These are phyloP conservation scores for Diaporthe ilicicola DNA, from an alignment of 2,329 filamentous ascomycete genomes.

Conservation along the genomic window DNA sequence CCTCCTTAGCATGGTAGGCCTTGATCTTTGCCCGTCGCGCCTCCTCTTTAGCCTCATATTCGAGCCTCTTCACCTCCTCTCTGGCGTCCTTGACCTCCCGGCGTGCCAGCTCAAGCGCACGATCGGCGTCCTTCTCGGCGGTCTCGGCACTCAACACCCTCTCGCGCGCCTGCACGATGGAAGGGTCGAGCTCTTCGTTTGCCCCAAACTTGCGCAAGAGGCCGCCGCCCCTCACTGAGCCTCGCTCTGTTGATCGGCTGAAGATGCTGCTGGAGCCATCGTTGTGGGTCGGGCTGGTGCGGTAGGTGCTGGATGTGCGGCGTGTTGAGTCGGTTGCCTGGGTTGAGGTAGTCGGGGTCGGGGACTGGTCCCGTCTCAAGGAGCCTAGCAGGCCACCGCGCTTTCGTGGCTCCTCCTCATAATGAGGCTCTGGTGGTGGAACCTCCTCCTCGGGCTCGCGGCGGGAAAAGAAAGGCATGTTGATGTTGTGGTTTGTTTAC, in stretches of 20 bases:
- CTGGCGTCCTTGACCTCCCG: constrained; percentile 66
- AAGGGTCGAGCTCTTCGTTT: constrained; percentile 64
- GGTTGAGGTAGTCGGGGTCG: constrained; percentile 39
- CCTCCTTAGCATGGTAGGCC: constrained; percentile 69
- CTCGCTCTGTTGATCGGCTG: constrained; percentile 40
- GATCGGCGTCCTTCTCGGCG: constrained; percentile 72
- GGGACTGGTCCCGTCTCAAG: constrained; percentile 41
- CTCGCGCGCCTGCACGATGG: constrained; percentile 68
- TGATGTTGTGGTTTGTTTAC: constrained; percentile 29
- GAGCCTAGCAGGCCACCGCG: constrained; percentile 48
- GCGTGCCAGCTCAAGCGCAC: constrained; percentile 66
- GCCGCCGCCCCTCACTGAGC: constrained; percentile 44
- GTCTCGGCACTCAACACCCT: constrained; percentile 69
- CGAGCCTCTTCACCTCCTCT: constrained; percentile 69
- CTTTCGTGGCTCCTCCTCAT: constrained; percentile 39
- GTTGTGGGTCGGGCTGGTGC: constrained; percentile 36
- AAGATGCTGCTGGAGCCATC: constrained; percentile 39
- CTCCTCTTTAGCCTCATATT: constrained; percentile 72
- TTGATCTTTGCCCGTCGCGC: constrained; percentile 73
- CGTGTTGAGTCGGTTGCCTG: constrained; percentile 32
- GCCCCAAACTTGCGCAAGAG: constrained; percentile 56
- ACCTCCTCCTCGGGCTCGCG: constrained; percentile 41
- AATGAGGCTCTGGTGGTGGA: constrained; percentile 43
- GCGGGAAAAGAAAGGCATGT: constrained; percentile 47
- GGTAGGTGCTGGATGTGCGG: constrained; percentile 19